These are phyloP conservation scores for Beauveria rudraprayagi DNA, from an alignment of 2,329 filamentous ascomycete genomes.

Conservation along the genomic window DNA sequence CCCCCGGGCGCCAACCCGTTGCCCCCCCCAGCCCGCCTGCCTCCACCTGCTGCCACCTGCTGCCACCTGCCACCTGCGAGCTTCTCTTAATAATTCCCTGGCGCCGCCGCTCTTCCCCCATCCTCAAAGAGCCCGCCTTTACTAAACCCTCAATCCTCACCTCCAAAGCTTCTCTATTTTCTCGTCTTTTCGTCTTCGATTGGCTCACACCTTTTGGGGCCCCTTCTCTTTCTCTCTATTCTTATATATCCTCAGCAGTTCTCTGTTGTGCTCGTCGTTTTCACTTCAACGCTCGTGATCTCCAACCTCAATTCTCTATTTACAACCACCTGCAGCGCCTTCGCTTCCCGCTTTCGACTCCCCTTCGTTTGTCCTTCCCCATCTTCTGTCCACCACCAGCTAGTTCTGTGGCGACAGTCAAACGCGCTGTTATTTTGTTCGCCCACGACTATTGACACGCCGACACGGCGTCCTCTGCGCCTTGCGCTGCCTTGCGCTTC, in stretches of 20 bases:
- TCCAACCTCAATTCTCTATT: neutral
- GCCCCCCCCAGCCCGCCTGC: neutral
- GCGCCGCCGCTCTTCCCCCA: neutral
- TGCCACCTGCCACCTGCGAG: neutral
- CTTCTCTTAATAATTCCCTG: slow-evolving; percentile 8
- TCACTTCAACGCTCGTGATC: neutral
- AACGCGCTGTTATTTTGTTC: slow-evolving; percentile 17
- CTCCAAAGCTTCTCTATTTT: neutral
- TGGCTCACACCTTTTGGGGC: neutral
- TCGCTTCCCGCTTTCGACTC: neutral
- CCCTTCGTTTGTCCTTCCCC: neutral
- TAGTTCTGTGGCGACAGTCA: slow-evolving; percentile 14
- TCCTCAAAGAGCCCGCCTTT: slow-evolving; percentile 1
- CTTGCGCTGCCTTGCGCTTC: slow-evolving; percentile 13
- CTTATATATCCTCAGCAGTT: neutral
- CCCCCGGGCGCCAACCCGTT: neutral
- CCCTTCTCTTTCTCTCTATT: neutral
- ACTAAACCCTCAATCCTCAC: neutral
- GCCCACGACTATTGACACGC: slow-evolving; percentile 13
- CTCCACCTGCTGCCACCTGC: slow-evolving; percentile 6
- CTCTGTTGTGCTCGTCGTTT: neutral
- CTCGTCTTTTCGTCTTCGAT: neutral
- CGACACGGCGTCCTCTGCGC: slow-evolving; percentile 18
- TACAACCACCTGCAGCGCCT: neutral
- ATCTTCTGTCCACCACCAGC: slow-evolving; percentile 8